phyloP scores from a whole-genome alignment of 768 basidiomycete genomes.

The Hebeloma cylindrosporum region DNA sequence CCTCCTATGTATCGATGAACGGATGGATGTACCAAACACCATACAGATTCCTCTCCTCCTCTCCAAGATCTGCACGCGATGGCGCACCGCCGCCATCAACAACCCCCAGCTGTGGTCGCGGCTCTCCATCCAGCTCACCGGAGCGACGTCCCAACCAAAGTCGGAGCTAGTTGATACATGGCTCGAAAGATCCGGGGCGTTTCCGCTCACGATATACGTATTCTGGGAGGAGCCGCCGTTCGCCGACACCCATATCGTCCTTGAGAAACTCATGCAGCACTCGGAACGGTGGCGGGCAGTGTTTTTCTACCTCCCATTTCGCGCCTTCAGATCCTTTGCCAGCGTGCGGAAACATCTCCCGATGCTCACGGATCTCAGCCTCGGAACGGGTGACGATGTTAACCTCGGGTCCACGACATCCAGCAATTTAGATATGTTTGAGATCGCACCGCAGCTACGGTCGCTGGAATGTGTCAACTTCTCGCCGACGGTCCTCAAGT shows the following conservation, averaged over 20 bases:
- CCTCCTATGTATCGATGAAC: constrained; percentile 37
- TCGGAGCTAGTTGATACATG: constrained; percentile 30
- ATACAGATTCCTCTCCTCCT: constrained; percentile 39
- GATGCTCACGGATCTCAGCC: constrained; percentile 31
- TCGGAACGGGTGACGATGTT: constrained; percentile 33
- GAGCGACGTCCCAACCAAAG: constrained; percentile 19
- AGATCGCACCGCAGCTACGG: constrained; percentile 28
- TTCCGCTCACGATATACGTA: constrained; percentile 33
- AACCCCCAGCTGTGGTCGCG: constrained; percentile 43
- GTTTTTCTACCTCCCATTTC: constrained; percentile 35
- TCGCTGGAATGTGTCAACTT: constrained; percentile 37
- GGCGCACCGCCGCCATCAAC: constrained; percentile 40
- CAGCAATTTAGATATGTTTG: constrained; percentile 29
- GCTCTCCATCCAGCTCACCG: constrained; percentile 32
- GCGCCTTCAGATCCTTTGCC: constrained; percentile 30
- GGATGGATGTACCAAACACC: constrained; percentile 34
- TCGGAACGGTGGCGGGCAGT: constrained; percentile 33
- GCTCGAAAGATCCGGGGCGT: constrained; percentile 33
- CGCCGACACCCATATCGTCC: constrained; percentile 25
- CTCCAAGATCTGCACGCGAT: constrained; percentile 38
- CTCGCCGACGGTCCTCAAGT: constrained; percentile 31
- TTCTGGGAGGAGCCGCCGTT: constrained; percentile 36
- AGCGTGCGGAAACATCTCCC: constrained; percentile 29
- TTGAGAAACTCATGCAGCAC: constrained; percentile 31
- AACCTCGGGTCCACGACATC: constrained; percentile 5